Conservation (phyloP, 345 rosid species). For the Lumnitzera littorea region DNA sequence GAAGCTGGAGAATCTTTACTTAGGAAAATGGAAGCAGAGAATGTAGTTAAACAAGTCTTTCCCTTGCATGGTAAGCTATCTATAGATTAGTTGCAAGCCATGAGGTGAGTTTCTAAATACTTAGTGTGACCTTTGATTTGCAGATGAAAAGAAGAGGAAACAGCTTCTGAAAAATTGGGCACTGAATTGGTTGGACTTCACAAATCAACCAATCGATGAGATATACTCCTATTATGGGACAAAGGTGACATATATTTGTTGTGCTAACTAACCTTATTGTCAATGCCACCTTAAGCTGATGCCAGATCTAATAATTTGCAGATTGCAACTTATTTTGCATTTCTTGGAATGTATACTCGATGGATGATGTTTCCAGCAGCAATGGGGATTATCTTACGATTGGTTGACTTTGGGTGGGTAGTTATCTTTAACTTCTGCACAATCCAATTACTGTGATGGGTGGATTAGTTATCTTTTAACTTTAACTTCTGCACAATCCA, state of each 20-base stretch:
- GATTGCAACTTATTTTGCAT: constrained; percentile 86
- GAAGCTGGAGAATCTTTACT: constrained; percentile 61
- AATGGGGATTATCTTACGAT: constrained; percentile 49
- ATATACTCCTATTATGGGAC: constrained; percentile 77
- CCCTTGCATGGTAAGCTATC: constrained; percentile 67
- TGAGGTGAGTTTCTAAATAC: constrained; percentile 7
- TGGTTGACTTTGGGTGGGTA: constrained; percentile 70
- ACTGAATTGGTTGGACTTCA: constrained; percentile 61
- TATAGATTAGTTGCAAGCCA: constrained; percentile 8
- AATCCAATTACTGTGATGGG: not conserved
- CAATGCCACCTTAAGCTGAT: constrained; percentile 9
- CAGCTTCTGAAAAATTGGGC: constrained; percentile 73
- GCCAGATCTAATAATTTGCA: constrained; percentile 18
- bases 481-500: not conserved
- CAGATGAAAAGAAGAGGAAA: constrained; percentile 73
- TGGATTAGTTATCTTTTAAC: not conserved
- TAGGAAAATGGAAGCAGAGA: constrained; percentile 53
- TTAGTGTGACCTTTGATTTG: constrained; percentile 13
- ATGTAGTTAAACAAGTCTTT: constrained; percentile 66
- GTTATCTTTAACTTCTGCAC: not conserved
- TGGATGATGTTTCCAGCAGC: constrained; percentile 84
- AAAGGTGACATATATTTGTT: constrained; percentile 38
- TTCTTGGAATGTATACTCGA: constrained; percentile 80
- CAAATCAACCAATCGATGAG: constrained; percentile 77
- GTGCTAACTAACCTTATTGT: not conserved